Evolutionary conservation across 495 filamentous ascomycete genomes (phyloP), one percentile per base, ranked within the genome.

Genomic region (Chlorociboria aeruginascens): DNA sequence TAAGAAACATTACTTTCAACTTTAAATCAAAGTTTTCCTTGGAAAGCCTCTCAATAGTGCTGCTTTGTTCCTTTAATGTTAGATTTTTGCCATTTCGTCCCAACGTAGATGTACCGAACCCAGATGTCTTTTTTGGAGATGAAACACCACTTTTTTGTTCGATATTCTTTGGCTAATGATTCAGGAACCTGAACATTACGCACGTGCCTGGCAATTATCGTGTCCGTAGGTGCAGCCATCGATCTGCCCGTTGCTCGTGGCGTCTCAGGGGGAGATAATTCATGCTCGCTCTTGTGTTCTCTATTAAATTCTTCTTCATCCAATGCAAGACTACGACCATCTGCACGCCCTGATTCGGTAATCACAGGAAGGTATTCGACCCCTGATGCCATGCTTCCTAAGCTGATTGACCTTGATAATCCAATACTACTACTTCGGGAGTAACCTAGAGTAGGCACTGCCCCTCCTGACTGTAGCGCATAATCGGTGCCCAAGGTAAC

Each of bases 1-100:
- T 92, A 31, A 98, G 76, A 57, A 94, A 97, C 68, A 95, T 90
- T 42, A 97, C 92, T 63, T 95, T 89, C 63, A 98, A 82, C 64
- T 98, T 98, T 34, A 98, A 71, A 59, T 95, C 92, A 60, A 97
- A 98, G 54, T 97, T 97, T 59, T 89, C 85, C 65, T 98, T 98
- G 50, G 85, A 88, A 6, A 97, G 73, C 28, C 89, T 79, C 61
- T 97, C 92, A 51, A 98, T 96, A 17, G 88, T 95, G 60, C 83
- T 92, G 53, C 87, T 94, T 63, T 98, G 92, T 62, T 97, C 92
- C 63, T 97, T 96, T 11, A 98, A 69, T 0, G 93, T 97, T 68
- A 97, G 72, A 52, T 80, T 92, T 56, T 82, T 86, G 35, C 84
- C 86, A 45, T 76, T 77, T 32, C 79, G 72, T 32, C 76, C 72